phyloP scores from a whole-genome alignment of 129 eudicot species.

The Apium graveolens region DNA sequence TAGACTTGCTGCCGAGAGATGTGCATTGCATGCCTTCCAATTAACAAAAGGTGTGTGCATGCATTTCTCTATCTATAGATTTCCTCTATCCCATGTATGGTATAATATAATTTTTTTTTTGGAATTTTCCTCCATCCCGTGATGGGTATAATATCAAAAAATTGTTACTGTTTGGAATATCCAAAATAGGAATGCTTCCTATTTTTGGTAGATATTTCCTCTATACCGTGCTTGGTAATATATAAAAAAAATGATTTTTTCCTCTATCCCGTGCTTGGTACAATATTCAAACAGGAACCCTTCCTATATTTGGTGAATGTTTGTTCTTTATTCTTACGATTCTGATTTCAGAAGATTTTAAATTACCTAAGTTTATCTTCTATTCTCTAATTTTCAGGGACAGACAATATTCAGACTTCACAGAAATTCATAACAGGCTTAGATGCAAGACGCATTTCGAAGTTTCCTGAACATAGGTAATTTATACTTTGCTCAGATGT shows the following conservation, averaged over 20 bases:
- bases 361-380: background rate
- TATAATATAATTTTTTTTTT: background rate
- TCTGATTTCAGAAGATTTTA: background rate
- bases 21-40: conserved; percentile 81
- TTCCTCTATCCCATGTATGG: background rate
- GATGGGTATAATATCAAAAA: background rate
- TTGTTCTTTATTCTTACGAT: background rate
- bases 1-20: conserved; percentile 92
- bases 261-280: background rate
- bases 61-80: background rate
- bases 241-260: no score
- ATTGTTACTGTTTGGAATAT: background rate
- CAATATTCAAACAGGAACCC: background rate
- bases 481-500: background rate
- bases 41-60: conserved; percentile 51
- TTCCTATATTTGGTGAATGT: background rate
- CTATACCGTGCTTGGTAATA: background rate
- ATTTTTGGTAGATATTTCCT: background rate
- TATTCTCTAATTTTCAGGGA: conserved; percentile 36
- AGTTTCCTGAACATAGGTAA: conserved; percentile 85
- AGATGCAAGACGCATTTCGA: conserved; percentile 91
- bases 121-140: no score
- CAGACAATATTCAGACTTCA: conserved; percentile 83
- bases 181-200: background rate
- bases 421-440: conserved; percentile 92